Evolutionary conservation across 2,329 filamentous ascomycete genomes (phyloP), one percentile per base, ranked within the genome.

Genomic region (Dactylellina haptotyla): DNA sequence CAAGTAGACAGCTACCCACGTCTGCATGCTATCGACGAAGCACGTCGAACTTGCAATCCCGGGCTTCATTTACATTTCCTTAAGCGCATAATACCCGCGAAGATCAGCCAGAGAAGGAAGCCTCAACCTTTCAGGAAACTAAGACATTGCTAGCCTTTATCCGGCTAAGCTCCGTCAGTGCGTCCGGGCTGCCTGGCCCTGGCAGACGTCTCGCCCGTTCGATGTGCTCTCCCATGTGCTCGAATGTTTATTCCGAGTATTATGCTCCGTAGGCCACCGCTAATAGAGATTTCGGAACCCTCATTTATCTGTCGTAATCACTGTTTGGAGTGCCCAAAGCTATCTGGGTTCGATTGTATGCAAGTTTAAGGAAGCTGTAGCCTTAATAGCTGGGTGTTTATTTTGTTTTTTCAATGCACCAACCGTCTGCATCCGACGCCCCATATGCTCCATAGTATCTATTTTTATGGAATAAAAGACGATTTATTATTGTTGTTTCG

Each of bases 1-100:
- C 20, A 26, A 50, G 20, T 50, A 50, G 20, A 50, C 14, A 3
- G 23, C n/a, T n/a, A n/a, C 4, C 14, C 16, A 20, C 45, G 14
- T n/a, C 25, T 12, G 43, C 43, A 50, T 50, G 20, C 46, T 30
- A 8, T 53, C 48, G 12, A 20, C 4, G 18, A 12, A 53, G 28
- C 3, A 10, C 18, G 8, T 34, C 14, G 48, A 23, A 34, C 48
- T 28, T 53, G 48, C n/a, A 53, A 53, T 28, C 25, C 54, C 41
- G 20, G 39, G 39, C 25, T 30, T 14, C 30, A 48, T 48, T 62
- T 50, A 43, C 26, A 34, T 20, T 9, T 16, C 32, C 58, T 46
- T 64, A 65, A 66, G 61, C 69, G 69, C 61, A 73, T 73, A 65
- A 66, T 48, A 66, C 50, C 61, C 69, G 61, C 61, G 61, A 61